Evolutionary conservation across 1,284 basidiomycete genomes (phyloP).

Genomic region (Fomitopsis betulina): DNA sequence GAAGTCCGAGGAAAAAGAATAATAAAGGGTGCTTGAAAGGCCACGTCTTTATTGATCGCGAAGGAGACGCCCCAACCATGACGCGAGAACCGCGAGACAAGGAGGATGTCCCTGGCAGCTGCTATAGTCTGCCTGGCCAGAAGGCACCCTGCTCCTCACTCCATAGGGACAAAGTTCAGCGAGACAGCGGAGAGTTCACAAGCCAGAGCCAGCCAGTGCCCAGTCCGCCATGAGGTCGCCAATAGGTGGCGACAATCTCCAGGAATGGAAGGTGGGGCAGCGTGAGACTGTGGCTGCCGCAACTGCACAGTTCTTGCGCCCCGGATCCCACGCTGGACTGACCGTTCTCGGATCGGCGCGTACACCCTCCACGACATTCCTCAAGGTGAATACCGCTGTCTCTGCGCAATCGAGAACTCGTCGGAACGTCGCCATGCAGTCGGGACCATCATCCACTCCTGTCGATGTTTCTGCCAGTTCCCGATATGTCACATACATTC

Average conservation of each 20-base stretch:
- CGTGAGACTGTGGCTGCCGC: slow-evolving; percentile 28
- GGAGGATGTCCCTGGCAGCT: background rate
- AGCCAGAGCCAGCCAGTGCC: background rate
- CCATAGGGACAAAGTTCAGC: background rate
- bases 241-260: background rate
- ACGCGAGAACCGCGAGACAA: background rate
- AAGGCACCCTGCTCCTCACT: background rate
- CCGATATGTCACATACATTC: background rate
- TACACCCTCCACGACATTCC: slow-evolving; percentile 29
- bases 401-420: slow-evolving; percentile 4
- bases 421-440: background rate
- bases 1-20: background rate
- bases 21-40: background rate
- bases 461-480: slow-evolving; percentile 5
- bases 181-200: background rate
- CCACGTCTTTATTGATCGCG: slow-evolving; percentile 2
- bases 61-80: background rate
- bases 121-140: background rate
- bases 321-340: slow-evolving; percentile 26
- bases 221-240: background rate
- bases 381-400: slow-evolving; percentile 28
- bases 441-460: slow-evolving; percentile 5
- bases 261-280: slow-evolving; percentile 9
- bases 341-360: slow-evolving; percentile 23
- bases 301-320: slow-evolving; percentile 22